These are phyloP conservation scores for Claviceps humidiphila DNA, from an alignment of 2,329 filamentous ascomycete genomes.

Conservation along the genomic window DNA sequence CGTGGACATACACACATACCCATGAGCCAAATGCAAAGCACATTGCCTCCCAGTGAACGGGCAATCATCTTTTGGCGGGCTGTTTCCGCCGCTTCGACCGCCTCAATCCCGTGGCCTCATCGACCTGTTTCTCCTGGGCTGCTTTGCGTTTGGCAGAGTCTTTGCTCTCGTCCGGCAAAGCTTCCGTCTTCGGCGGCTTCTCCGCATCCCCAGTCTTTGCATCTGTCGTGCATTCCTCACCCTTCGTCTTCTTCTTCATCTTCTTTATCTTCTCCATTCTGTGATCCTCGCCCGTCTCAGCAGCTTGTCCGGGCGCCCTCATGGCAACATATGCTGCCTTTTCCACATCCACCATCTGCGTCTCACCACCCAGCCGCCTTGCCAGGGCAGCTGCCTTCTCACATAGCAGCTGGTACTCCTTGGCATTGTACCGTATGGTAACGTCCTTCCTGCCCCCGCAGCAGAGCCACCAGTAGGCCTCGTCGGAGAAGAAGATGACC, in stretches of 20 bases:
- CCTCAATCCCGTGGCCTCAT: background rate
- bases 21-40: too few relatives aligned
- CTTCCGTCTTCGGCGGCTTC: background rate
- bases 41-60: background rate
- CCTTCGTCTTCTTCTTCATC: background rate
- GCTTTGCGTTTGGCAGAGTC: background rate
- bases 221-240: too few relatives aligned
- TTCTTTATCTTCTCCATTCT: background rate
- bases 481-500: conserved; percentile 68
- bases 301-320: conserved; percentile 16
- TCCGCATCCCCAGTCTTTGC: background rate
- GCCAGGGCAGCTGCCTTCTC: conserved; percentile 27
- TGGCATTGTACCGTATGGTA: conserved; percentile 53
- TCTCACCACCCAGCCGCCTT: conserved; percentile 29
- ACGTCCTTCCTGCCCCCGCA: conserved; percentile 28
- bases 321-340: conserved; percentile 59
- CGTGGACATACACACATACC: too few relatives aligned
- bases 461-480: conserved; percentile 61
- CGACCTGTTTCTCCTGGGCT: background rate
- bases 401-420: conserved; percentile 52
- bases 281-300: background rate
- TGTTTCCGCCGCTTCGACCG: background rate
- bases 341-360: conserved; percentile 51
- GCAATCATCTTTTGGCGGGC: background rate
- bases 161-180: background rate